Base-by-base conservation (phyloP, 208 protist genomes). In the Wallacemonas sp. region DNA sequence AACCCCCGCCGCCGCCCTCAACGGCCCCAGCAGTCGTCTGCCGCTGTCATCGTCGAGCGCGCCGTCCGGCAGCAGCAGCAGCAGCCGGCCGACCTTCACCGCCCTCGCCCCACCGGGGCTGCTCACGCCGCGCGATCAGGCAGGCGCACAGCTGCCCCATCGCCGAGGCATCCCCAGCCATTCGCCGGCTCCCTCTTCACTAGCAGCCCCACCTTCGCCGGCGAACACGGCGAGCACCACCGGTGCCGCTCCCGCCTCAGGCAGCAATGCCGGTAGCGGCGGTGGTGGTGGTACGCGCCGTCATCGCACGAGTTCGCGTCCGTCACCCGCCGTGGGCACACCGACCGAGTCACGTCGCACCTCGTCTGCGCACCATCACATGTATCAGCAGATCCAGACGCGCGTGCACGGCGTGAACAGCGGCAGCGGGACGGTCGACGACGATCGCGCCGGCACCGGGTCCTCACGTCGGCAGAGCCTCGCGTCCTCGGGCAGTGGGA, bases 81-180 rank as follows among this genome's bases (percentile, higher is more conserved):
- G 36, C 36, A 16, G 14, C 14, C 36, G 36, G 14, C 36, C 14
- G 7, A 7, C 52, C 5, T 25, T 59, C 18, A 42, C 31, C 4
- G 52, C 52, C 7, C 26, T 59, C 29, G 52, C 52, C 10, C 52
- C 52, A n/a, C 52, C 52, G 4, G 52, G 52, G 3, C 32, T 59
- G 26, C 31, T 59, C 29, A 59, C 52, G 16, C 52, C 52, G 28
- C 52, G 52, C 14, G 52, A 59, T 14, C 31, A 41, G 31, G 23
- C 48, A 22, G 48, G 7, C 48, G 48, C 52, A n/a, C 52, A 59
- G 52, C 20, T 59, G 10, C 52, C 52, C 10, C 52, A 59, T 23
- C 52, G 52, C 12, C 52, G 52, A 23, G 52, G 26, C 39, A 3
- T 25, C n/a, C n/a, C 44, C 11, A 16, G 11, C 44, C n/a, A n/a